Evolutionary conservation across 2,329 filamentous ascomycete species (phyloP), one percentile per base, ranked within the genome.

Genomic region (Cryphonectria radicalis): DNA sequence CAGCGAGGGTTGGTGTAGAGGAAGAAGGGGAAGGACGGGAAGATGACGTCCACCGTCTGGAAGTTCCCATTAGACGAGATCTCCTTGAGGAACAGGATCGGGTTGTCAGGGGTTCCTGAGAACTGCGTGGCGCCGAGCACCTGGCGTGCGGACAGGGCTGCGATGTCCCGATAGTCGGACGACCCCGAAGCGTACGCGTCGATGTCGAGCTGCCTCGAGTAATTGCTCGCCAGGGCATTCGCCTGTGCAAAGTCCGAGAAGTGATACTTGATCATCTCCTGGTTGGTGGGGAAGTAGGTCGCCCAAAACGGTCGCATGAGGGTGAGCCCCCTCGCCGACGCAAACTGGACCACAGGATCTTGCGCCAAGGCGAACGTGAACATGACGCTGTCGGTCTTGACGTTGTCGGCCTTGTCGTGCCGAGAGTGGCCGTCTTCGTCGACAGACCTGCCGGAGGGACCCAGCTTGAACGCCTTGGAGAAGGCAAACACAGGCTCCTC

Each of bases 31-130:
- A 94, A 95, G 0, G 93, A 88, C 0, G 93, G 93, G 83, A 94
- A 96, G 76, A 97, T 95, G 70, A 97, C 92, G 81, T 95, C 93
- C 14, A 96, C 92, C 0, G 93, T 96, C 78, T 96, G 93, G 79
- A 91, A 91, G 77, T 97, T 95, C 4, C 93, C 93, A 76, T 95
- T 92, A 2, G 92, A 94, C 1, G 92, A 94, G 70, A 96, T 95
- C 79, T 96, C 93, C 78, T 96, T 96, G 72, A 95, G 82, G 81
- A 96, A 96, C 32, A 96, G 80, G 59, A 95, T 86, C 0, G 92
- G 92, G 73, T 89, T 85, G 4, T 93, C 88, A 1, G 91, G 87
- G 28, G 92, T 92, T 60, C 92, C 89, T 8, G 92, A 87, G 82
- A 95, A 94, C 74, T 89, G 90, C 4, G 91, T 93, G 1, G 92